phyloP scores from a whole-genome alignment of 441 rosid species.

The Manihot esculenta region DNA sequence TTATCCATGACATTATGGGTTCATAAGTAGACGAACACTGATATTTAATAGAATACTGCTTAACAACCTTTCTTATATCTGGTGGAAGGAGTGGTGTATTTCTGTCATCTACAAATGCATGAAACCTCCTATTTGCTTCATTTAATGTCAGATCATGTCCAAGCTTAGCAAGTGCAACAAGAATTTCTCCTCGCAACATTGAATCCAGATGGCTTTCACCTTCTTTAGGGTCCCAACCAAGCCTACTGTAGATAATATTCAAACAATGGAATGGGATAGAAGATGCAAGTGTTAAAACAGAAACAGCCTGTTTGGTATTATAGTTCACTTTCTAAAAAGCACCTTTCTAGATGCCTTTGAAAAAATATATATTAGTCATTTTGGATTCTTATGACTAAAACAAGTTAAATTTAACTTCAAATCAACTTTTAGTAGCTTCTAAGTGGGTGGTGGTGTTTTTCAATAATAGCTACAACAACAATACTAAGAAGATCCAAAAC shows the following conservation, averaged over 20 bases:
- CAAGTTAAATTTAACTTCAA: too few relatives aligned
- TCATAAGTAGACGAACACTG: not conserved
- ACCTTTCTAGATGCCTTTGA: too few relatives aligned
- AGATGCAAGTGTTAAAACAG: conserved; percentile 7
- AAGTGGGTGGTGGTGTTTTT: too few relatives aligned
- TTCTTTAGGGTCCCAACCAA: conserved; percentile 87
- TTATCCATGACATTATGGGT: conserved; percentile 22
- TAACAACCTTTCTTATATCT: conserved; percentile 72
- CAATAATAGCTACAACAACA: too few relatives aligned
- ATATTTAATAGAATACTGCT: conserved; percentile 6
- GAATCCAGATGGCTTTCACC: conserved; percentile 91
- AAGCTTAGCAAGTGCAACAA: conserved; percentile 66
- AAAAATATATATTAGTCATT: too few relatives aligned
- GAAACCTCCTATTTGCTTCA: conserved; percentile 70
- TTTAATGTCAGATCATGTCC: conserved; percentile 67
- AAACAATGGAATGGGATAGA: not conserved
- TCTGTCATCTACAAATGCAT: conserved; percentile 72
- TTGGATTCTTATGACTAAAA: too few relatives aligned
- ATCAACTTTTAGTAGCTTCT: too few relatives aligned
- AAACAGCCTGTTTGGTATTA: too few relatives aligned
- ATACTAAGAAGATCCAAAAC: too few relatives aligned
- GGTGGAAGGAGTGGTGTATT: conserved; percentile 82
- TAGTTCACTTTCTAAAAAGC: too few relatives aligned
- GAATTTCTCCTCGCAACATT: conserved; percentile 88
- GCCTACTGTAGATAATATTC: conserved; percentile 49